These are phyloP conservation scores for Lachancea dasiensis DNA, from an alignment of 805 yeast species.

Conservation along the genomic window DNA sequence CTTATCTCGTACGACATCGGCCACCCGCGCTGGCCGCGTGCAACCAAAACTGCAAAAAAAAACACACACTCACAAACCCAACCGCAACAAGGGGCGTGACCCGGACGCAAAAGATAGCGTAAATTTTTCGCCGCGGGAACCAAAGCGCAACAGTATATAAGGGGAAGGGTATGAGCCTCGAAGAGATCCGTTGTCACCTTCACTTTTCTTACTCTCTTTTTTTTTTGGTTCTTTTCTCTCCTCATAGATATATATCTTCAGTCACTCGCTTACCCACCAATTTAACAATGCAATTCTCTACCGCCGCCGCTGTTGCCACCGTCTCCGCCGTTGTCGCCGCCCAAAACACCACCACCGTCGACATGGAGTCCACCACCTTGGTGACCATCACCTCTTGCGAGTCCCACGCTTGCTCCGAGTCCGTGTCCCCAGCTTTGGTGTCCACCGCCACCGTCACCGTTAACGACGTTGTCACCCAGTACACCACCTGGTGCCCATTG, in stretches of 20 bases:
- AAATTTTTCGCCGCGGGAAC: not conserved
- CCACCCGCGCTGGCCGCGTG: no score
- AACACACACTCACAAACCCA: no score
- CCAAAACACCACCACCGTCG: constrained; percentile 23
- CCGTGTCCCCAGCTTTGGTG: constrained; percentile 32
- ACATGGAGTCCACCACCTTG: constrained; percentile 28
- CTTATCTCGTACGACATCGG: no score
- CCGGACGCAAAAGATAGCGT: no score
- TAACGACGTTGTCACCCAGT: constrained; percentile 33
- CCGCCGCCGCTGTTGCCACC: constrained; percentile 23
- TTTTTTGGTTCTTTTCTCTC: constrained; percentile 3
- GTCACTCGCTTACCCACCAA: constrained; percentile 30
- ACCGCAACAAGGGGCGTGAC: no score
- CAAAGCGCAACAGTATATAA: constrained; percentile 7
- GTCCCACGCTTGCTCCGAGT: constrained; percentile 29
- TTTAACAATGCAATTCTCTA: constrained; percentile 34
- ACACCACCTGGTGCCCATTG: constrained; percentile 37
- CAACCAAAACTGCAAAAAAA: no score
- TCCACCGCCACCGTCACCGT: constrained; percentile 34
- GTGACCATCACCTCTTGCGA: constrained; percentile 35
- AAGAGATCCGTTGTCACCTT: constrained; percentile 1
- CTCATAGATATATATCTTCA: constrained; percentile 23
- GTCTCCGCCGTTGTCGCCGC: constrained; percentile 22
- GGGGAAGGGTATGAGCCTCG: constrained; percentile 4
- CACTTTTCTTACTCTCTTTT: not conserved